Percentiles rank a stretch among this genome's conserved stretches.
These are phyloP conservation scores for Polyporus arcularius DNA, from an alignment of 768 basidiomycete genomes.

Conservation along the genomic window DNA sequence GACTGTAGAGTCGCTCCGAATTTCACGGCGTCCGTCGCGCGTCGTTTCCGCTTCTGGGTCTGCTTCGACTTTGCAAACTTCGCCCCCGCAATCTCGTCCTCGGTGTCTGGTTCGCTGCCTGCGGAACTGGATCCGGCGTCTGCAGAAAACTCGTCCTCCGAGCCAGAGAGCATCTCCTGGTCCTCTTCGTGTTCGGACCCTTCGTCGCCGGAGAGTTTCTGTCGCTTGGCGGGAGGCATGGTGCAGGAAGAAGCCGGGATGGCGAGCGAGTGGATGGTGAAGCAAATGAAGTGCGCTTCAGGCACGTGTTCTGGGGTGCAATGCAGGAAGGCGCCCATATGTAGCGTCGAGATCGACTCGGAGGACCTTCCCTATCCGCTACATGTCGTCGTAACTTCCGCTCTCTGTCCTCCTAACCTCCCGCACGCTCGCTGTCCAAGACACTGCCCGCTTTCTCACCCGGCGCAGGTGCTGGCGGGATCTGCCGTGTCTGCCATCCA, in stretches of 20 bases:
- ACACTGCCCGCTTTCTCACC: too few relatives aligned
- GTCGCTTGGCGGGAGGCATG: conserved; percentile 60
- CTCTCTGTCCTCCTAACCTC: background rate
- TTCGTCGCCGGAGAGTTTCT: conserved; percentile 38
- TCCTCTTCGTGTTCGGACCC: conserved; percentile 29
- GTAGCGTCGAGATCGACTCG: too few relatives aligned
- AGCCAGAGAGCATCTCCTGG: conserved; percentile 11
- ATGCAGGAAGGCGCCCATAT: background rate
- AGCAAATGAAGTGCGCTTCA: background rate
- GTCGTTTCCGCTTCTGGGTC: conserved; percentile 79
- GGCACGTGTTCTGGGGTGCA: background rate
- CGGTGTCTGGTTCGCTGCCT: conserved; percentile 45
- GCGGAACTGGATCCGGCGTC: conserved; percentile 7
- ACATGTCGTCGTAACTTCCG: background rate
- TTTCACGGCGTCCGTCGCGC: conserved; percentile 71
- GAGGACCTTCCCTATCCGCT: too few relatives aligned
- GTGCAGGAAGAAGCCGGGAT: background rate
- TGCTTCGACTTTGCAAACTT: conserved; percentile 70
- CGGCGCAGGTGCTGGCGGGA: background rate
- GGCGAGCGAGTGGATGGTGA: background rate
- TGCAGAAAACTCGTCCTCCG: conserved; percentile 15
- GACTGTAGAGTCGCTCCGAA: conserved; percentile 78
- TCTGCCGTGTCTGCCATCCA: background rate
- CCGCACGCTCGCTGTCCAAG: background rate
- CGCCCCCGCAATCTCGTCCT: conserved; percentile 61